Evolutionary conservation across 495 filamentous ascomycete species (phyloP).

Genomic region (Lasiosphaeris hirsuta): DNA sequence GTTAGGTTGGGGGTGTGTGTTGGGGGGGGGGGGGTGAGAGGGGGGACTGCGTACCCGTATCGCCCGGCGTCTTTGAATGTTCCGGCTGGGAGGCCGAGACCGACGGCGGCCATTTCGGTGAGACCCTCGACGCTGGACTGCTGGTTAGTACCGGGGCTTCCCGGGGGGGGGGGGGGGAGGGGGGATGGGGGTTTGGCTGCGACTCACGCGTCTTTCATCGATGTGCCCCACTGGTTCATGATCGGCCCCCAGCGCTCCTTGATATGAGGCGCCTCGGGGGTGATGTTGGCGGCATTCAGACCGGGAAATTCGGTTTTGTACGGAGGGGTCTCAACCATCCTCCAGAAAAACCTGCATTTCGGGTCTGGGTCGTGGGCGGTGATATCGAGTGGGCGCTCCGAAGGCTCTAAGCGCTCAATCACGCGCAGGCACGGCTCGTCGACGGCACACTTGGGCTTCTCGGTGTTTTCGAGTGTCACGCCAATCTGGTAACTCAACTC

Average conservation of each 20-base stretch:
- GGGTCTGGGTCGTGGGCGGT: conserved; percentile 43
- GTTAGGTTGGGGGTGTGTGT: not conserved
- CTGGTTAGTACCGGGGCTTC: not conserved
- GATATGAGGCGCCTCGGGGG: conserved; percentile 40
- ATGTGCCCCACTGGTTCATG: conserved; percentile 48
- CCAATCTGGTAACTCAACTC: conserved; percentile 51
- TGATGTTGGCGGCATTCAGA: conserved; percentile 44
- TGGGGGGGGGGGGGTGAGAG: not conserved
- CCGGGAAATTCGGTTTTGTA: conserved; percentile 46
- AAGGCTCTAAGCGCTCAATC: conserved; percentile 43
- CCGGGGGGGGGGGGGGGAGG: too few species aligned
- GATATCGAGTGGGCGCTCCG: conserved; percentile 48
- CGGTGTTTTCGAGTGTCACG: conserved; percentile 53
- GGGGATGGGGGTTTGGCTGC: not conserved
- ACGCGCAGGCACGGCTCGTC: conserved; percentile 50
- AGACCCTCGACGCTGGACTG: conserved; percentile 40
- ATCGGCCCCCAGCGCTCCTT: conserved; percentile 40
- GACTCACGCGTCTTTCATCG: conserved; percentile 52
- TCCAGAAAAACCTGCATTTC: conserved; percentile 52
- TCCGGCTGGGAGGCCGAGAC: conserved; percentile 42
- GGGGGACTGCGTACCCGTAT: conserved; percentile 42
- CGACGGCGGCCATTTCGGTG: conserved; percentile 48
- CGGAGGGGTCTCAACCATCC: conserved; percentile 44
- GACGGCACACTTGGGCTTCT: conserved; percentile 53
- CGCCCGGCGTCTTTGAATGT: conserved; percentile 46